Evolutionary conservation across 2,329 filamentous ascomycete species (phyloP).

Genomic region (Venturia carpophila): DNA sequence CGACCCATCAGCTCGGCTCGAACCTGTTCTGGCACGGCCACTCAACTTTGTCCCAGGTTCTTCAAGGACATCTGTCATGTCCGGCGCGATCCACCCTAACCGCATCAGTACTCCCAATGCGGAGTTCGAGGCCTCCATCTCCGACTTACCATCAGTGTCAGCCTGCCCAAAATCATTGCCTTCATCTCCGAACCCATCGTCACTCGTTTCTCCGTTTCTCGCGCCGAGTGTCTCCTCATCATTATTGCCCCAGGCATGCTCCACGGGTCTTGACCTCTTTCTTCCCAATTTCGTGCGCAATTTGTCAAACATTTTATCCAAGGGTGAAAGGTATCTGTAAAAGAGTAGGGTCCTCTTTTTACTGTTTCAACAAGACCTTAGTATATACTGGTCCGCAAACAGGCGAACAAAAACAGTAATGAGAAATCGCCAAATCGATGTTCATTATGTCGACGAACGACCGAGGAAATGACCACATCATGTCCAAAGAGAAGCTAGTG

Average conservation of each 20-base stretch:
- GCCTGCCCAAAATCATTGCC: not conserved
- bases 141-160: not conserved
- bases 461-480: too few species aligned
- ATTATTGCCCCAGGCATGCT: not conserved
- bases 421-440: too few species aligned
- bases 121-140: not conserved
- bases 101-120: not conserved
- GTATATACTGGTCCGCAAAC: too few species aligned
- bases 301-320: not conserved
- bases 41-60: not conserved
- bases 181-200: not conserved
- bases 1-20: not conserved
- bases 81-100: not conserved
- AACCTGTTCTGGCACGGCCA: not conserved
- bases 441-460: too few species aligned
- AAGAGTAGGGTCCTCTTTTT: too few species aligned
- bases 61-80: not conserved
- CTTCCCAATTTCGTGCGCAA: not conserved
- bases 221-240: not conserved
- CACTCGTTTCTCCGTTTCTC: not conserved
- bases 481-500: too few species aligned
- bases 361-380: too few species aligned
- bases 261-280: not conserved
- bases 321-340: too few species aligned
- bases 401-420: too few species aligned